Evolutionary conservation across 768 basidiomycete genomes (phyloP).

Genomic region (Lactarius hengduanensis): DNA sequence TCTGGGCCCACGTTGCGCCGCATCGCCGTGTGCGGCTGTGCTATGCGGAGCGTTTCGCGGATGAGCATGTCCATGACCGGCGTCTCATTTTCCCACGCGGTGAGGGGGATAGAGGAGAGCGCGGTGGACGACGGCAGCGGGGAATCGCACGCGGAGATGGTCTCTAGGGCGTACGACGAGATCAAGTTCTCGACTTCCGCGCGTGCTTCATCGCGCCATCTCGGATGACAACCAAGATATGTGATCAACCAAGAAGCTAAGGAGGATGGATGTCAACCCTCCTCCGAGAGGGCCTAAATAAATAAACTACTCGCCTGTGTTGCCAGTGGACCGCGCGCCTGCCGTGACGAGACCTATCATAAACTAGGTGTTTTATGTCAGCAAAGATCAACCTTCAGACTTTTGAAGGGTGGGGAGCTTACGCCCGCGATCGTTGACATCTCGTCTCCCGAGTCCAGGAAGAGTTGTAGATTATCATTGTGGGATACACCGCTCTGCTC

Average conservation of each 20-base stretch:
- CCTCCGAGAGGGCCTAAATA: slow-evolving; percentile 13
- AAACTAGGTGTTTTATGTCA: slow-evolving; percentile 48
- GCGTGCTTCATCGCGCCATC: slow-evolving; percentile 63
- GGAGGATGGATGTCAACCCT: slow-evolving; percentile 13
- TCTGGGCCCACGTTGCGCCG: slow-evolving; percentile 75
- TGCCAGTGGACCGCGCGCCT: slow-evolving; percentile 77
- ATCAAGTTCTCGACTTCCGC: slow-evolving; percentile 60
- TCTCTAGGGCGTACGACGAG: slow-evolving; percentile 13
- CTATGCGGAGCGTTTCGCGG: slow-evolving; percentile 73
- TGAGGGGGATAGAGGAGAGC: slow-evolving; percentile 60
- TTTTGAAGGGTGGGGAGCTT: slow-evolving; percentile 32
- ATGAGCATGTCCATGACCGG: slow-evolving; percentile 73
- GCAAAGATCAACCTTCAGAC: slow-evolving; percentile 11
- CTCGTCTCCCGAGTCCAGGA: slow-evolving; percentile 70
- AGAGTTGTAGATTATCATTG: slow-evolving; percentile 72
- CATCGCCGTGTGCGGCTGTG: slow-evolving; percentile 80
- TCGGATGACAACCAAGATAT: slow-evolving; percentile 63
- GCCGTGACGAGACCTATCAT: slow-evolving; percentile 81
- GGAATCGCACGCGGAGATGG: slow-evolving; percentile 9
- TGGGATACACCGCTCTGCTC: slow-evolving; percentile 53
- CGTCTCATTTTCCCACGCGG: slow-evolving; percentile 67
- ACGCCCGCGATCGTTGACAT: slow-evolving; percentile 68
- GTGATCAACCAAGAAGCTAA: slow-evolving; percentile 72
- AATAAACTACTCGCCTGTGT: slow-evolving; percentile 48
- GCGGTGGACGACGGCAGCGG: slow-evolving; percentile 40